Conservation (phyloP, 2,329 filamentous ascomycete genomes). For the Grosmannia huntii region DNA sequence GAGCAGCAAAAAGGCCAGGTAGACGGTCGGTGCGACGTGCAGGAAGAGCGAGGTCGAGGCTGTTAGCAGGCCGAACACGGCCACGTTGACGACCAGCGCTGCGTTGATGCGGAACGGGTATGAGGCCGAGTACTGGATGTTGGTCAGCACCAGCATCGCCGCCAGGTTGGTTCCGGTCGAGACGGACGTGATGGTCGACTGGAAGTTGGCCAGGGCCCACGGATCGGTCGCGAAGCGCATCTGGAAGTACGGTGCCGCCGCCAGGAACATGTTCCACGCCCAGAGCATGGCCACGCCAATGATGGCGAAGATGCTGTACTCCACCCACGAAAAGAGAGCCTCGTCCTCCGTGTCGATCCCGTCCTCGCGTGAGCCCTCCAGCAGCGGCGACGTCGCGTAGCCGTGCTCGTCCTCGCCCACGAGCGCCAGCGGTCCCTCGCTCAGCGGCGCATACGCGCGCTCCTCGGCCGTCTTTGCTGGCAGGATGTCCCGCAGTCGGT, state of each 20-base stretch:
- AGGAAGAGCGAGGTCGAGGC: constrained; percentile 63
- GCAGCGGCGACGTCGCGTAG: constrained; percentile 10
- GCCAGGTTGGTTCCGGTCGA: constrained; percentile 73
- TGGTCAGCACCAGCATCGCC: constrained; percentile 63
- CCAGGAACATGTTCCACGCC: constrained; percentile 99
- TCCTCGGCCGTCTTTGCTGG: constrained; percentile 13
- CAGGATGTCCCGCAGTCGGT: constrained; percentile 26
- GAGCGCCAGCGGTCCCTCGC: constrained; percentile 15
- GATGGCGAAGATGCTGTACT: constrained; percentile 75
- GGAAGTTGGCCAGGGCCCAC: constrained; percentile 70
- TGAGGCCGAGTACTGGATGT: constrained; percentile 68
- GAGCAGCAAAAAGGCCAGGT: constrained; percentile 69
- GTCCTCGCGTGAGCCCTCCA: constrained; percentile 13
- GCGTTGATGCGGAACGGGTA: constrained; percentile 78
- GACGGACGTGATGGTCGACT: constrained; percentile 76
- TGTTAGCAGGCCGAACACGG: constrained; percentile 64
- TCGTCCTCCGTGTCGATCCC: constrained; percentile 17
- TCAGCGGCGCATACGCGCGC: constrained; percentile 22
- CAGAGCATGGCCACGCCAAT: constrained; percentile 91
- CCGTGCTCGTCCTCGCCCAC: constrained; percentile 15
- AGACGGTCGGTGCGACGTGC: constrained; percentile 46
- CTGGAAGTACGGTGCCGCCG: constrained; percentile 87
- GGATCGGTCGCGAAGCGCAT: constrained; percentile 59
- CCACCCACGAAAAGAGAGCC: constrained; percentile 64
- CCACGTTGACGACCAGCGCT: constrained; percentile 65